These are phyloP conservation scores for Trametes cingulata DNA, from an alignment of 768 basidiomycete species.

Conservation along the genomic window DNA sequence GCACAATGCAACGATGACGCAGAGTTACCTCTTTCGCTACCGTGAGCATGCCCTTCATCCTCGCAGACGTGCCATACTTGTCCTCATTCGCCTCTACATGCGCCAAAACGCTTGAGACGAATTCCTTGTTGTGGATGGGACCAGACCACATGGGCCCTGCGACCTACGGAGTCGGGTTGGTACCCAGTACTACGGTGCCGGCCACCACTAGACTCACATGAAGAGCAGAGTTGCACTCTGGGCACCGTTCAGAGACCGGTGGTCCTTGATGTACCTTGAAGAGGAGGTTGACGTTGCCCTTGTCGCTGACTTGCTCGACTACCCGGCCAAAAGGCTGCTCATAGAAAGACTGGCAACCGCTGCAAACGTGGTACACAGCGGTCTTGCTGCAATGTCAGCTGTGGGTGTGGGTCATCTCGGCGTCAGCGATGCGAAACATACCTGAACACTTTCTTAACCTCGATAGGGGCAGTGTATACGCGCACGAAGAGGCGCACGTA, in stretches of 20 bases:
- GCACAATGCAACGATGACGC: neutral
- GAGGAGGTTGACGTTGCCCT: constrained; percentile 55
- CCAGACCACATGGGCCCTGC: constrained; percentile 98
- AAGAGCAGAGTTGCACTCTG: constrained; percentile 75
- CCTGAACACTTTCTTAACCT: constrained; percentile 84
- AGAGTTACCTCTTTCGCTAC: constrained; percentile 80
- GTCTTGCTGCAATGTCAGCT: constrained; percentile 62
- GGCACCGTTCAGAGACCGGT: constrained; percentile 64
- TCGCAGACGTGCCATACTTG: constrained; percentile 72
- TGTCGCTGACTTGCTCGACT: constrained; percentile 57
- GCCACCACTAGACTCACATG: constrained; percentile 56
- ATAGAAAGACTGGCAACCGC: constrained; percentile 77
- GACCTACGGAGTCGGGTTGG: no score
- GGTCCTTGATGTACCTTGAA: constrained; percentile 80
- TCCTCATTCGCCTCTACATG: constrained; percentile 65
- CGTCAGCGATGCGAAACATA: constrained; percentile 38
- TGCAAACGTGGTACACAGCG: constrained; percentile 82
- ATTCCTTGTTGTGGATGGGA: constrained; percentile 74
- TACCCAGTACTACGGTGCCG: no score
- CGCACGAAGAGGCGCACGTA: constrained; percentile 92
- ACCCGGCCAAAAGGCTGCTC: constrained; percentile 84
- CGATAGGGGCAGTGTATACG: constrained; percentile 67
- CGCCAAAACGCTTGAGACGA: constrained; percentile 71
- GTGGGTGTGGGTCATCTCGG: neutral
- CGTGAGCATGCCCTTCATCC: constrained; percentile 96